Conservation (phyloP, 495 filamentous ascomycete species). For the Pseudomonodictys pantanalensis region DNA sequence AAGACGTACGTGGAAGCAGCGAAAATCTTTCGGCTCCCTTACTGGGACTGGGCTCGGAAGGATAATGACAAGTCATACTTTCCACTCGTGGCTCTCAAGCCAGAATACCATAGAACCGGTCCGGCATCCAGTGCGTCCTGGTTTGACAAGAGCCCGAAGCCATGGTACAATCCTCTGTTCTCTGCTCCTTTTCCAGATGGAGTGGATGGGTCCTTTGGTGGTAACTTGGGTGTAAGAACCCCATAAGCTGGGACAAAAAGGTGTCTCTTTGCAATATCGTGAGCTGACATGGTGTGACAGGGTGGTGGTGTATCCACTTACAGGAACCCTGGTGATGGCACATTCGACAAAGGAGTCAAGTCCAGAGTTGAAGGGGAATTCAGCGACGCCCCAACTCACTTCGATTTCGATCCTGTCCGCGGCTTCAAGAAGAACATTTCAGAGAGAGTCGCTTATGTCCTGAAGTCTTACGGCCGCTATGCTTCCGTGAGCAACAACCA, state of each 20-base stretch:
- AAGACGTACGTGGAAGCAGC: not conserved
- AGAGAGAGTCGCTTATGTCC: not conserved
- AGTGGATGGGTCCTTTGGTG: not conserved
- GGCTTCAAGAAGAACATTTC: not conserved
- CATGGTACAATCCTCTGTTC: not conserved
- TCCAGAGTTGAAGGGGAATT: too few relatives aligned
- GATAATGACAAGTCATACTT: not conserved
- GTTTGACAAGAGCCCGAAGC: not conserved
- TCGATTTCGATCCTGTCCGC: too few relatives aligned
- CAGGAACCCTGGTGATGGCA: too few relatives aligned
- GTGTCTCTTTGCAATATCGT: too few relatives aligned
- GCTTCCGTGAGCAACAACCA: not conserved
- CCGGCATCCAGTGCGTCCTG: not conserved
- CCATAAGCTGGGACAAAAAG: not conserved
- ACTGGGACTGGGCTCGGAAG: not conserved
- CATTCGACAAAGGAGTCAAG: too few relatives aligned
- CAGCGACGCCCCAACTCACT: too few relatives aligned
- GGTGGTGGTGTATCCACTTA: too few relatives aligned
- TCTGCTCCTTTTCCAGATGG: not conserved
- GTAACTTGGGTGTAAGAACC: not conserved
- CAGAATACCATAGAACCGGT: not conserved
- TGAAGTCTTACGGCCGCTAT: not conserved
- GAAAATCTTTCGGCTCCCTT: not conserved
- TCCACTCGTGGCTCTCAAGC: not conserved
- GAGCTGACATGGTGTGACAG: too few relatives aligned